phyloP scores from a whole-genome alignment of 345 rosid species.

The Erysimum cheiranthoides region DNA sequence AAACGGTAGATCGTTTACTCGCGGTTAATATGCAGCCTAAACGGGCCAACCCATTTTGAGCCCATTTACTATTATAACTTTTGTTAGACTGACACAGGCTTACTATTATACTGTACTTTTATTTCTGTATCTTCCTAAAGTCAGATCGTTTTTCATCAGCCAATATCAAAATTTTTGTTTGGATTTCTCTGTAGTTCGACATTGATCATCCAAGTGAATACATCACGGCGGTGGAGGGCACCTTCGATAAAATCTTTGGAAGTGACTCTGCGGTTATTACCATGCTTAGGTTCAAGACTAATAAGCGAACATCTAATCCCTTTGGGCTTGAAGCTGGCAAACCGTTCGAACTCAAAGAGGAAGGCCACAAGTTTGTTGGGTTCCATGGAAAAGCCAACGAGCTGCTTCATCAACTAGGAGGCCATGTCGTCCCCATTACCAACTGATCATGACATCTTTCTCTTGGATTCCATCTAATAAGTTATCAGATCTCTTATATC shows the following conservation, averaged over 20 bases:
- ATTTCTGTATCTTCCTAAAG: background rate
- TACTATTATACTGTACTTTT: no score
- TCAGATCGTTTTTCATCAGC: background rate
- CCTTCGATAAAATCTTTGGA: slow-evolving; percentile 1
- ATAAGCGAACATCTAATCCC: slow-evolving; percentile 28
- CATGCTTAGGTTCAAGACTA: slow-evolving; percentile 30
- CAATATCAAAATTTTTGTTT: background rate
- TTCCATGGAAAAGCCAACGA: slow-evolving; percentile 41
- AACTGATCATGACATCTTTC: slow-evolving; percentile 14
- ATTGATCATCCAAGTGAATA: slow-evolving; percentile 40
- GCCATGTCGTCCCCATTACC: slow-evolving; percentile 29
- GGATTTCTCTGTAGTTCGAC: background rate
- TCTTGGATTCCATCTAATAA: slow-evolving; percentile 6
- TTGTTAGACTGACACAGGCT: background rate
- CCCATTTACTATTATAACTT: background rate
- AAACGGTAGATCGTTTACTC: background rate
- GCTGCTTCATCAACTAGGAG: slow-evolving; percentile 31
- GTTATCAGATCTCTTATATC: background rate
- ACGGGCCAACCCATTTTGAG: background rate
- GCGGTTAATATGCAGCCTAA: background rate
- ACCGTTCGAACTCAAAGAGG: slow-evolving; percentile 4
- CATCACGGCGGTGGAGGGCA: slow-evolving; percentile 31
- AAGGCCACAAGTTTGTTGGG: slow-evolving; percentile 39
- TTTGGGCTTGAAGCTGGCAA: slow-evolving; percentile 32
- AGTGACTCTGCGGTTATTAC: slow-evolving; percentile 11